Evolutionary conservation across 441 rosid species (phyloP), one percentile per base, ranked within the genome.

Genomic region (Populus hybrid): DNA sequence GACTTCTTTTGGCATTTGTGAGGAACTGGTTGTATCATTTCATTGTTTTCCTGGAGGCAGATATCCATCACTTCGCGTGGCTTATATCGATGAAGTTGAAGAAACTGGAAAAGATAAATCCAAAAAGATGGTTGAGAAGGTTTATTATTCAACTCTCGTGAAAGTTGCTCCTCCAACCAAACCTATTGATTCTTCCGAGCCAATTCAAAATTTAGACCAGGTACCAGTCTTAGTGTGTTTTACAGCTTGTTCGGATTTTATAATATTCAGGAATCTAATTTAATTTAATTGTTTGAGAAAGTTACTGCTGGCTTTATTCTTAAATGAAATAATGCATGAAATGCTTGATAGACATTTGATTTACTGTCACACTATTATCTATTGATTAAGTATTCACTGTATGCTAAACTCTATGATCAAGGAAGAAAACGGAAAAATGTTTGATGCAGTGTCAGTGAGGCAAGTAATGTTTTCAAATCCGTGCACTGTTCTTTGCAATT

Each of bases 121-220:
- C 70, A 97, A 89, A 82, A 96, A 88, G 85, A 85, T 86, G 64
- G 90, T 89, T 80, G 83, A 88, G 70, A 95, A 84, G 86, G 83
- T 77, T 74, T 91, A 89, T 81, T 95, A 92, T 80, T 95, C 97
- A 71, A 95, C 91, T 78, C 97, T 95, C 76, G 89, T 93, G 68
- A 97, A 92, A 92, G 97, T 90, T 81, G 92, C 90, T 76, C 72
- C 83, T 76, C 99, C 91, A 74, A 87, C 99, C 11, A 94, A 90
- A 80, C 87, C 99, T 73, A 88, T 89, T 63, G 97, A 90, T 88
- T 82, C 97, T 80, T 83, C 92, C 6, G 94, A 87, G 79, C 93
- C 91, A 36, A 93, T 90, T 35, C 99, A 92, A 82, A 93, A 89
- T 80, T 79, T 97, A 81, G 99, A 97, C 82, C 94, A 97, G 99